Evolutionary conservation across 495 filamentous ascomycete species (phyloP).

Genomic region (Geopyxis carbonaria): DNA sequence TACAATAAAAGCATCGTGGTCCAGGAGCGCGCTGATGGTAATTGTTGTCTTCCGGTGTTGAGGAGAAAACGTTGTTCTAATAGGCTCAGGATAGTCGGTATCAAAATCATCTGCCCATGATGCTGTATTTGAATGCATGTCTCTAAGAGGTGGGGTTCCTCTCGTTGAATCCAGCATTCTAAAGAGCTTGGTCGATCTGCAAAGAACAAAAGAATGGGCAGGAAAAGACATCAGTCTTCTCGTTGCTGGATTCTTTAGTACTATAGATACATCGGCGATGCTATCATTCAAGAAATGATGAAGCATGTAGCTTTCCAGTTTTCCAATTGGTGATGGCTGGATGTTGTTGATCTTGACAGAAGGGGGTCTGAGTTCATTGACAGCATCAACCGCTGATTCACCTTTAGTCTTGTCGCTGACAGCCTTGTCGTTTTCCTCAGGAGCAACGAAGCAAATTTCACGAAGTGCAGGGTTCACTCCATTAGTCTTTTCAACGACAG

Average conservation of each 20-base stretch:
- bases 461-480: constrained; percentile 13
- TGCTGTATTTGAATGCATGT: background rate
- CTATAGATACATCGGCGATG: constrained; percentile 16
- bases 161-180: constrained; percentile 8
- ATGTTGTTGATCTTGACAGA: no score
- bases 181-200: constrained; percentile 15
- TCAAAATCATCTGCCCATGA: constrained; percentile 18
- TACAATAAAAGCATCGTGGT: constrained; percentile 19
- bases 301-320: constrained; percentile 14
- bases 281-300: constrained; percentile 16
- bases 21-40: constrained; percentile 5
- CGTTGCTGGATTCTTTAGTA: background rate
- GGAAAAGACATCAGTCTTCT: constrained; percentile 4
- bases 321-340: background rate
- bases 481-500: no score
- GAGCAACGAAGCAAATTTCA: constrained; percentile 17
- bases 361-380: no score
- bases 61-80: background rate
- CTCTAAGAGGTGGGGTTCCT: background rate
- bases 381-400: no score
- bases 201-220: constrained; percentile 19
- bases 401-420: background rate
- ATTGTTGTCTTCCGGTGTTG: background rate
- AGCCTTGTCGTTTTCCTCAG: constrained; percentile 2
- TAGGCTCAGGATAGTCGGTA: background rate